Base-by-base conservation (phyloP, 2,329 filamentous ascomycete species). In the Ascochyta lentis region DNA sequence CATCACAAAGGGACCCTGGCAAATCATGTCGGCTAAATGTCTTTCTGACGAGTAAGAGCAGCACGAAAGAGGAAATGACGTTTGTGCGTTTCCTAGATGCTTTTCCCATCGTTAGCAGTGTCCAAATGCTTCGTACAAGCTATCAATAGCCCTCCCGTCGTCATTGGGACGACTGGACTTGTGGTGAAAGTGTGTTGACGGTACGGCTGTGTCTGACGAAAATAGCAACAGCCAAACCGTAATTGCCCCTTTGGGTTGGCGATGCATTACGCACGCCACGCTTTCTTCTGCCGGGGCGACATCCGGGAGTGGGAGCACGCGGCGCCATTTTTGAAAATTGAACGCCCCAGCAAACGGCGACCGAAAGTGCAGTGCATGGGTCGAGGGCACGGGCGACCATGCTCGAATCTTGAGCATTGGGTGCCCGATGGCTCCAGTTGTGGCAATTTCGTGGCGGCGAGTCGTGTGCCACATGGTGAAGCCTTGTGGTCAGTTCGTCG, bases 371-470 rank as follows among this genome's bases (percentile, higher is more conserved):
- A 50, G 29, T 37, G 37, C 42, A 41, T 42, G 35, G 27, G 42
- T 37, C 46, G 53, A 50, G 41, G 8, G n/a, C 42, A 48, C 26
- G 43, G 38, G 47, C 39, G 35, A 37, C 42, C 35, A 22, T 46
- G 53, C 47, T 24, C 12, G 24, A 19, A 10, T 42, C n/a, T 19
- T 39, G 10, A 50, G 53, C 47, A 56, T 23, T 46, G 53, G 31
- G 29, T 56, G 42, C 42, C 35, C 26, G 19, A 37, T 37, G 47
- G 47, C 23, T 48, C 38, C 29, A 33, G 22, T 37, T 51, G 47
- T 51, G 47, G 53, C 53, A 56, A 47, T 47, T 48, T 43, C 12
- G 53, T 47, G 53, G 53, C 46, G 31, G 39, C 52, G 52, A 46
- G 26, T 50, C 53, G 31, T 35, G 43, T 50, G 47, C 53, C 42